Evolutionary conservation across 78 protist species (phyloP).

Genomic region (Polysphondylium violaceum): DNA sequence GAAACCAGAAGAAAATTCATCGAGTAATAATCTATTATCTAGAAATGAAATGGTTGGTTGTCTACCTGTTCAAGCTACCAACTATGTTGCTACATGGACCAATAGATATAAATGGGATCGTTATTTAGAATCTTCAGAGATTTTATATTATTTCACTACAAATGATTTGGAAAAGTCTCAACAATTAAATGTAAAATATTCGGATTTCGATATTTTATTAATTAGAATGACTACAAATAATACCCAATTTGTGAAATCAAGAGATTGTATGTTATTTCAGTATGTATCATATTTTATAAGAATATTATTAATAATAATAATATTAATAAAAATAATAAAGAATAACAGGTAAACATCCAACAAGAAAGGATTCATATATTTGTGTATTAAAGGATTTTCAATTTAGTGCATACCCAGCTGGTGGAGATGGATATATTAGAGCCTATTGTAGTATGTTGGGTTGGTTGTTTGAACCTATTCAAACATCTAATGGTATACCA

Average conservation of each 20-base stretch:
- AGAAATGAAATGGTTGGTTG: neutral
- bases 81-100: slow-evolving; percentile 24
- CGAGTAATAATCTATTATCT: slow-evolving; percentile 1
- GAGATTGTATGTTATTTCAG: slow-evolving; percentile 34
- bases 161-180: neutral
- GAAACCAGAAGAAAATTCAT: neutral
- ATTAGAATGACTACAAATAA: slow-evolving; percentile 30
- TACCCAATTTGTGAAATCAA: slow-evolving; percentile 5
- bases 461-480: slow-evolving; percentile 48
- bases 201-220: slow-evolving; percentile 36
- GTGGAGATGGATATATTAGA: slow-evolving; percentile 19
- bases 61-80: neutral
- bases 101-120: slow-evolving; percentile 29
- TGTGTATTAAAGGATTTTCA: slow-evolving; percentile 10
- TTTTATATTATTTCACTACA: slow-evolving; percentile 11
- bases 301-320: neutral
- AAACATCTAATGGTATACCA: neutral
- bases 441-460: slow-evolving; percentile 25
- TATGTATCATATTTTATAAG: neutral
- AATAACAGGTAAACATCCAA: slow-evolving; percentile 64
- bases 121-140: slow-evolving; percentile 8
- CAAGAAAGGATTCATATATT: slow-evolving; percentile 37
- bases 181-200: slow-evolving; percentile 1
- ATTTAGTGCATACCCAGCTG: neutral
- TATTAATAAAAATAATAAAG: neutral